Base-by-base conservation (phyloP, 257 asterid genomes). In the Primulina tabacum region DNA sequence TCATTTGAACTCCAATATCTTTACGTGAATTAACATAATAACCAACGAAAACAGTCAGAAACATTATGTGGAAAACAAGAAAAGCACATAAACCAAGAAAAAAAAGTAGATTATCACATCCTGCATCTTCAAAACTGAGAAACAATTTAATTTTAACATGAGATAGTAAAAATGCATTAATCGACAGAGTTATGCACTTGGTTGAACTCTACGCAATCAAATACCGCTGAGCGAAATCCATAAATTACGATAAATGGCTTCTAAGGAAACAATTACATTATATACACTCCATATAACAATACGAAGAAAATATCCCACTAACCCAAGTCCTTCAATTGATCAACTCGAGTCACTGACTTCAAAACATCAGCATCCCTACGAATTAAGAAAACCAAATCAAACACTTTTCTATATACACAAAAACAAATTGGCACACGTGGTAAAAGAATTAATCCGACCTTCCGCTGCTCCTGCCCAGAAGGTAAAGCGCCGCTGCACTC, bases 401-500 rank as follows among this genome's bases (percentile, higher is more conserved):
- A 24, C 26, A 24, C 26, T 24, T 24, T 24, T 0, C 10, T 17
- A 62, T 16, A 24, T 9, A 52, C 3, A 29, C 18, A 2, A 8
- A 11, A 28, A 32, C 53, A 34, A 71, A 40, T 40, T 64, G 35
- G 60, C 47, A 55, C 40, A 30, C 12, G 16, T 43, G n/a, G 56
- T 47, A 47, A 47, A 47, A 47, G 20, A 18, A 47, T 14, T 4
- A 8, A 47, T 40, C 56, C 4, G 56, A 94, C 99, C 99, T 89
- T 76, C 97, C 97, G 67, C 95, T 91, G 79, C 96, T 89, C 83
- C 97, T 82, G 12, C 99, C 97, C 64, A 94, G 97, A 73, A 94
- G 89, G 84, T 91, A 94, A 62, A 94, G 96, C 64, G 97, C 99
- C 4, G 96, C 96, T 8, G 96, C 99, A 73, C 99, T 82, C 66